Evolutionary conservation across 1,284 basidiomycete species (phyloP).

Genomic region (Boletus holoroseus): DNA sequence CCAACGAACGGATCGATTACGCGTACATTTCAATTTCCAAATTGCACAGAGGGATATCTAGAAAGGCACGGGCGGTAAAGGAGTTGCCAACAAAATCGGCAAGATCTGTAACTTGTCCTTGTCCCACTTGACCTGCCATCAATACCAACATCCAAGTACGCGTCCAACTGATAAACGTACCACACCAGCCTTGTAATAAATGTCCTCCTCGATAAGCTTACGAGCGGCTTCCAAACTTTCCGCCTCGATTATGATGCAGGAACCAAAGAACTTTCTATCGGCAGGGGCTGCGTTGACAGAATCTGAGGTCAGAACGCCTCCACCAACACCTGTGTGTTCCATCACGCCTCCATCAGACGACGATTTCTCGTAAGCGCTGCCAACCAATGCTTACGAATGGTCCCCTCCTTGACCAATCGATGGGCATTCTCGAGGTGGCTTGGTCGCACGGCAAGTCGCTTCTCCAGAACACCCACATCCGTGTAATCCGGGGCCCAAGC

Average conservation of each 20-base stretch:
- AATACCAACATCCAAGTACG: slow-evolving; percentile 1
- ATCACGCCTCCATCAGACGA: slow-evolving; percentile 11
- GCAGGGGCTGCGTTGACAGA: slow-evolving; percentile 32
- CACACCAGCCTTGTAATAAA: slow-evolving; percentile 52
- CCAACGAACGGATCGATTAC: background rate
- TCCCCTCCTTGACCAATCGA: slow-evolving; percentile 33
- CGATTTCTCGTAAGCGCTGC: background rate
- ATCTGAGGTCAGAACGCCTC: slow-evolving; percentile 41
- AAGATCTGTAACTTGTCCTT: slow-evolving; percentile 40
- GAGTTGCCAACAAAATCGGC: slow-evolving; percentile 29
- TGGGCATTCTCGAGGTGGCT: slow-evolving; percentile 41
- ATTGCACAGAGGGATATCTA: background rate
- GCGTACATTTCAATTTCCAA: background rate
- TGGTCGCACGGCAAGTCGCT: slow-evolving; percentile 42
- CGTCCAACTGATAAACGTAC: slow-evolving; percentile 37
- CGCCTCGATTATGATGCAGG: slow-evolving; percentile 46
- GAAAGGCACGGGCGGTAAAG: slow-evolving; percentile 6
- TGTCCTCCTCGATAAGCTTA: slow-evolving; percentile 44
- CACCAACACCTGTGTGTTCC: slow-evolving; percentile 39
- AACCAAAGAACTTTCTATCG: slow-evolving; percentile 44
- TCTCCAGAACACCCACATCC: slow-evolving; percentile 42
- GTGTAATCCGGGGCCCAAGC: slow-evolving; percentile 52
- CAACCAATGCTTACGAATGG: slow-evolving; percentile 32
- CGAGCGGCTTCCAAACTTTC: slow-evolving; percentile 43
- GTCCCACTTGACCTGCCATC: slow-evolving; percentile 32